Evolutionary conservation across 75 land plant genomes (phyloP).

Genomic region (Gnetum montanum): DNA sequence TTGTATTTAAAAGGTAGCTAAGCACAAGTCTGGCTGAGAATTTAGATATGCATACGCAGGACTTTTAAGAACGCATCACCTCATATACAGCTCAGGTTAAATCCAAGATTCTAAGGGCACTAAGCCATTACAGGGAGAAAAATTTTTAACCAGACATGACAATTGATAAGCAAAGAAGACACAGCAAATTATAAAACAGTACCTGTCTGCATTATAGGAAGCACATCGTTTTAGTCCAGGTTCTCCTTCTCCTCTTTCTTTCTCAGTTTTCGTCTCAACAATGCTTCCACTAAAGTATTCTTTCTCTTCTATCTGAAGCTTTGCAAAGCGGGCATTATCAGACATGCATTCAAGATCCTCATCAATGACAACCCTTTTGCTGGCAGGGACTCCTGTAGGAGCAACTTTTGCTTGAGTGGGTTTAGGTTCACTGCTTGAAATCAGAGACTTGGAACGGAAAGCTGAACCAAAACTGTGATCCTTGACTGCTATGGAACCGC

Average conservation of each 20-base stretch:
- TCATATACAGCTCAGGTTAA: too few relatives aligned
- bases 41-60: neutral
- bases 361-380: neutral
- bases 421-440: conserved; percentile 22
- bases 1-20: neutral
- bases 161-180: neutral
- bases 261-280: conserved; percentile 43
- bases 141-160: neutral
- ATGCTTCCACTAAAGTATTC: conserved; percentile 71
- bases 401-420: neutral
- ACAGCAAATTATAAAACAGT: neutral
- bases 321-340: conserved; percentile 20
- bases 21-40: neutral
- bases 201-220: conserved; percentile 64
- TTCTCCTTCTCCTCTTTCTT: conserved; percentile 16
- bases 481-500: conserved; percentile 57
- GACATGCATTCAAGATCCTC: conserved; percentile 14
- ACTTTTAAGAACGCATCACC: neutral
- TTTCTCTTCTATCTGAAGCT: conserved; percentile 38
- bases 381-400: neutral
- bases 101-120: neutral
- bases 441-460: conserved; percentile 22
- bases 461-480: conserved; percentile 29
- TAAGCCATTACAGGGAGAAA: neutral
- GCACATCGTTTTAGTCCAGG: conserved; percentile 39